Conservation (phyloP, 768 basidiomycete genomes). For the Mycena galopus region DNA sequence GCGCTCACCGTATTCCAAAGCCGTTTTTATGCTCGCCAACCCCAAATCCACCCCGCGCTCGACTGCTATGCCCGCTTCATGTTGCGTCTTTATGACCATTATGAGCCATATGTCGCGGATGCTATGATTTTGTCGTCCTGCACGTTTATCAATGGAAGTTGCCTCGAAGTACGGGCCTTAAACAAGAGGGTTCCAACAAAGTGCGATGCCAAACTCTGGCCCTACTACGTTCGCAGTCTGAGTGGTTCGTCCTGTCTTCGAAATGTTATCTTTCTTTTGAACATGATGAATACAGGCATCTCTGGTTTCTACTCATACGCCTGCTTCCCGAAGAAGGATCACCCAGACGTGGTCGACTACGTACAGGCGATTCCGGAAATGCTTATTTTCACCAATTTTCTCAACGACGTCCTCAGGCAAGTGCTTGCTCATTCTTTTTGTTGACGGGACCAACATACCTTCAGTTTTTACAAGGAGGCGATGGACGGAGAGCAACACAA, state of each 20-base stretch:
- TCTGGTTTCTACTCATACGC: slow-evolving; percentile 20
- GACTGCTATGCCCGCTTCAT: slow-evolving; percentile 1
- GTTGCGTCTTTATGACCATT: slow-evolving; percentile 17
- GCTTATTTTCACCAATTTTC: slow-evolving; percentile 19
- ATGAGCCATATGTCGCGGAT: slow-evolving; percentile 13
- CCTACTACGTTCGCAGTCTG: slow-evolving; percentile 19
- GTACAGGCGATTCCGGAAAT: slow-evolving; percentile 21
- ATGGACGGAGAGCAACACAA: slow-evolving; percentile 22
- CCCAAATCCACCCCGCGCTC: slow-evolving; percentile 5
- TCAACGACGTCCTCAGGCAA: slow-evolving; percentile 21
- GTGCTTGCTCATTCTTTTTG: background rate
- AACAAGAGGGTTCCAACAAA: background rate
- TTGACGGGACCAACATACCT: background rate
- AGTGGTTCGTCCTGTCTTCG: slow-evolving; percentile 18
- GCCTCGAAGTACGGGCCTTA: slow-evolving; percentile 16
- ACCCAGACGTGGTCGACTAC: slow-evolving; percentile 19
- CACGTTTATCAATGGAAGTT: slow-evolving; percentile 19
- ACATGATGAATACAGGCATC: background rate
- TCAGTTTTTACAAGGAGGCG: slow-evolving; percentile 20
- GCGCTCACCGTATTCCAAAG: slow-evolving; percentile 5
- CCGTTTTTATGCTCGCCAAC: background rate
- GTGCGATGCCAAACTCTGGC: slow-evolving; percentile 16
- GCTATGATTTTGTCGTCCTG: slow-evolving; percentile 15
- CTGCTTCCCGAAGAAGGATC: slow-evolving; percentile 21
- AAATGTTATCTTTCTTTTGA: no score